phyloP scores from a whole-genome alignment of 257 asterid genomes.

The Eustoma russellianum region DNA sequence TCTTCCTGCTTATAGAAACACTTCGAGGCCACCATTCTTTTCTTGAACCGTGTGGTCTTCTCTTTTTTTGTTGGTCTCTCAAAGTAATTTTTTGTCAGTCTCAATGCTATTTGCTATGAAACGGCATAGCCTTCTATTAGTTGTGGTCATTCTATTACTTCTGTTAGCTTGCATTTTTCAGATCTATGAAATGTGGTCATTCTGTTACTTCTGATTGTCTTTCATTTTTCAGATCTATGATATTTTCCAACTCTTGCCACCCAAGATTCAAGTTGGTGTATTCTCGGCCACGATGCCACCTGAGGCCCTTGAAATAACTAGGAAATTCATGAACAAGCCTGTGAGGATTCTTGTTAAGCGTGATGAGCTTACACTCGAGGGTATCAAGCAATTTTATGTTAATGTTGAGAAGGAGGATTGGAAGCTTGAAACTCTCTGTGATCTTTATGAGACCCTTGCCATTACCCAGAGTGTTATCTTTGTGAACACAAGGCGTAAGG shows the following conservation, averaged over 20 bases:
- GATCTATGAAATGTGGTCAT: too few species aligned
- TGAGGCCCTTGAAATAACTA: conserved; percentile 42
- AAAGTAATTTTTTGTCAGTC: too few species aligned
- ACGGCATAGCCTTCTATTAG: too few species aligned
- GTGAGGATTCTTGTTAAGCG: conserved; percentile 42
- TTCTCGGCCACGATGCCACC: conserved; percentile 50
- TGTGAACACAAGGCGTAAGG: conserved; percentile 42
- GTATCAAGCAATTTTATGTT: conserved; percentile 36
- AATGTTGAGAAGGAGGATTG: conserved; percentile 36
- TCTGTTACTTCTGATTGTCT: too few species aligned
- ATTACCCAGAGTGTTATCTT: conserved; percentile 44
- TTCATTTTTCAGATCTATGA: too few species aligned
- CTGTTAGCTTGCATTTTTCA: conserved; percentile 2
- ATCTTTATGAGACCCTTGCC: conserved; percentile 39
- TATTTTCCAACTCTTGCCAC: conserved; percentile 41
- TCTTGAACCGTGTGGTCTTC: too few species aligned
- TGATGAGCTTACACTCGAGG: conserved; percentile 44
- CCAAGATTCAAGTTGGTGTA: conserved; percentile 41
- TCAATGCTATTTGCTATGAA: too few species aligned
- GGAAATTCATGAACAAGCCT: conserved; percentile 43
- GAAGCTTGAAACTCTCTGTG: conserved; percentile 38
- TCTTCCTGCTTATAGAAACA: too few species aligned
- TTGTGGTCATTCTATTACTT: background rate
- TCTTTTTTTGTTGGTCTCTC: too few species aligned
- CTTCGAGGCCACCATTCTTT: too few species aligned